Base-by-base conservation (phyloP, 768 basidiomycete genomes). In the Lentinula detonsa region DNA sequence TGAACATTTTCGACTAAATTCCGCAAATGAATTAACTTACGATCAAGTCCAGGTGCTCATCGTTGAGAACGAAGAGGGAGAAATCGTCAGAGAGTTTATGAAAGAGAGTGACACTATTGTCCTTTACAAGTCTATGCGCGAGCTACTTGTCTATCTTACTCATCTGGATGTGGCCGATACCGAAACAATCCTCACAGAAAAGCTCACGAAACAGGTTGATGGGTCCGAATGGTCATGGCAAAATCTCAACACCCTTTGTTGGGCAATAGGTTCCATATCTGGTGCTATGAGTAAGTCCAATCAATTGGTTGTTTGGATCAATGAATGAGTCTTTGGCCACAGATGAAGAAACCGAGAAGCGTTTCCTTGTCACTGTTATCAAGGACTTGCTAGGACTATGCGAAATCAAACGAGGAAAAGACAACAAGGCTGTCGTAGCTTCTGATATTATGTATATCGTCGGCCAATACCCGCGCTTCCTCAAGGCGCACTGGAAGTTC, bases 401-500 rank as follows among this genome's bases (percentile, higher is more conserved):
- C 70, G 97, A 99, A 77, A 95, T 97, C 75, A 98, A 98, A 75
- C 90, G 95, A 55, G 97, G 97, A 42, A 98, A 99, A 74, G 97
- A 98, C 77, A 98, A 99, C 84, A 99, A 99, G 72, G 97, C 97
- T 3, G 95, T 98, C 64, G 96, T 98, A 66, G 93, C 93, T 7
- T 93, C 92, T 31, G 90, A 94, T 68, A 94, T 94, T 72, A 94
- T 94, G 92, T 99, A 99, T 73, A 99, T 98, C 69, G 97, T 99
- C 64, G 97, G 97, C 54, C 97, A 99, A 76, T 99, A 99, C 71
- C 97, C 97, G 49, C 88, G 97, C 39, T 99, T 98, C 86, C 85
- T 99, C 69, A 98, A 98, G 73, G 97, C 97, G 16, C 97, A 99
- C 73, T 99, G 97, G 97, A 99, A 98, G 76, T 99, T 99, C 84